Evolutionary conservation across 2,329 filamentous ascomycete species (phyloP).

Genomic region (Whalleya microplaca): DNA sequence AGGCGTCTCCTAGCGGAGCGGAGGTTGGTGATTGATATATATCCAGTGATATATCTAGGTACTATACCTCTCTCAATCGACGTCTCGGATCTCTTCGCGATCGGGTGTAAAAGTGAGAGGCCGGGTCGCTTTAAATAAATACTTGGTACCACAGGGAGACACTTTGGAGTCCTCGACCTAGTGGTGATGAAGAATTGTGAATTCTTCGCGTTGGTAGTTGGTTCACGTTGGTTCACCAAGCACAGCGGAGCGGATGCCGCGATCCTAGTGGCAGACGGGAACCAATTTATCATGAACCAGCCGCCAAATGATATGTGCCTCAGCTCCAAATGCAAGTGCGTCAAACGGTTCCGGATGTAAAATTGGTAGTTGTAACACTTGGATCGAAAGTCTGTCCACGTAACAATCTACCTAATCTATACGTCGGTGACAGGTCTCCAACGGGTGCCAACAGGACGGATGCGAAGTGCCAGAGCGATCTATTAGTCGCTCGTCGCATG

Average conservation of each 20-base stretch:
- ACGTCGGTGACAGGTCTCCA: constrained; percentile 15
- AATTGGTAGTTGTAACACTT: constrained; percentile 2
- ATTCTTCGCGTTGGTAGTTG: constrained; percentile 3
- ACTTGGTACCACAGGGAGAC: neutral
- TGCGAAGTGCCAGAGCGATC: constrained; percentile 1
- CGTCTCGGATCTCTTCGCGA: neutral
- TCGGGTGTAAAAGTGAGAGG: neutral
- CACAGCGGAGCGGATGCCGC: constrained; percentile 14
- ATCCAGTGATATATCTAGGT: too few relatives aligned
- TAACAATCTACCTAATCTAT: constrained; percentile 5
- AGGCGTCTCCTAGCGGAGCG: constrained; percentile 13
- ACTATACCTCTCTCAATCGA: too few relatives aligned
- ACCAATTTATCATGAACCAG: constrained; percentile 11
- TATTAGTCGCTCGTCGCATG: neutral
- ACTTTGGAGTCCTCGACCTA: neutral
- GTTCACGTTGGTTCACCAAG: constrained; percentile 7
- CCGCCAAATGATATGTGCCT: neutral
- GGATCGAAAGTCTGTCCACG: constrained; percentile 11
- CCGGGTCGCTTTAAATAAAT: neutral
- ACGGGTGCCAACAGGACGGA: constrained; percentile 22
- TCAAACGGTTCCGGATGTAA: constrained; percentile 7
- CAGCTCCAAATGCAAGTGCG: too few relatives aligned
- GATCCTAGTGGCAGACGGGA: constrained; percentile 7
- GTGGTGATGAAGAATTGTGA: neutral
- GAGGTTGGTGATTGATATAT: constrained; percentile 14